Evolutionary conservation across 306 rosid species (phyloP), one percentile per base, ranked within the genome.

Genomic region (Styphnolobium japonicum): DNA sequence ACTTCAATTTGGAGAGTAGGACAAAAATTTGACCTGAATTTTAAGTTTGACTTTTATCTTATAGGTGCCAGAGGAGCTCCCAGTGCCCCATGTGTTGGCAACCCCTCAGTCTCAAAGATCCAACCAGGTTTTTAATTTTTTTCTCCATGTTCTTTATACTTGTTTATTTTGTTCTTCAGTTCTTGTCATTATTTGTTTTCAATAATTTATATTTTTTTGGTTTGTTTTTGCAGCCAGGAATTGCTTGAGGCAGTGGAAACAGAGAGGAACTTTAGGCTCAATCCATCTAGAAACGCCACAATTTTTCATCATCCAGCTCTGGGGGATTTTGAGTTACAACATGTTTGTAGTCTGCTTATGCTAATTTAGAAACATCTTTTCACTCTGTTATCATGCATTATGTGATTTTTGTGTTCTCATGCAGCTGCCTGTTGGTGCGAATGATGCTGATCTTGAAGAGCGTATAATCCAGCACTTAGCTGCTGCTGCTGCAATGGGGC

Each of bases 61-160:
- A 70, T 79, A 95, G 99, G 99, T 95, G 94, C 68, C 99, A 95
- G 69, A 89, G 99, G 87, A 95, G 99, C 86, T 91, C 99, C 19
- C 99, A 95, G 70, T 95, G 98, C 75, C 98, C 98, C 64, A 95
- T 95, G 98, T 95, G 98, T 82, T 95, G 98, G 98, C 98, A 95
- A 73, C 12, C 94, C 40, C 87, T 95, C 84, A 89, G 96, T 85
- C 93, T 95, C 78, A 95, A 95, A 89, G 98, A 95, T 89, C 93
- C 98, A 57, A 81, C 96, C 12, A 84, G 98, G 98, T 95, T 78
- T 79, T 55, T 73, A 10, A 45, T 42, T 66, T n/a, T n/a, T n/a
- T 37, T 69, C 78, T 55, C 16, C 10, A 6, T 67, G n/a, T 52
- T 46, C 62, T 22, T 65, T 16, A 27, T 46, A 18, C 65, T 70